These are phyloP conservation scores for Limnanthes douglasii DNA, from an alignment of 345 rosid species.

Conservation along the genomic window DNA sequence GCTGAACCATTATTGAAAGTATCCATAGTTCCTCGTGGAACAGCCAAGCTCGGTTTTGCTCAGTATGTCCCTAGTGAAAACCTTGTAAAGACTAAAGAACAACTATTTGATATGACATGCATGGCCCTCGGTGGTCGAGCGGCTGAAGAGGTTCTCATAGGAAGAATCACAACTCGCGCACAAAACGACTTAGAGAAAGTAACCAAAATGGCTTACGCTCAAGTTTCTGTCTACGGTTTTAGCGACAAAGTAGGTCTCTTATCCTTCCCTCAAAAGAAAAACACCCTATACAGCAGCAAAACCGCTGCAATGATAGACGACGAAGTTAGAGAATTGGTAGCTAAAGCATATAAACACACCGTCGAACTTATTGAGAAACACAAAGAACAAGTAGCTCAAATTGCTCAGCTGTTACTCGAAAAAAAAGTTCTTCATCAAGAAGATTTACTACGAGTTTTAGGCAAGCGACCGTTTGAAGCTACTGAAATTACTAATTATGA, in stretches of 20 bases:
- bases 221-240: slow-evolving; percentile 91
- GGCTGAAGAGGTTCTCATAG: slow-evolving; percentile 80
- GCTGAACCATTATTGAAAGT: slow-evolving; percentile 96
- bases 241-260: slow-evolving; percentile 94
- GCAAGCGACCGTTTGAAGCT: slow-evolving; percentile 69
- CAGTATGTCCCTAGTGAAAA: slow-evolving; percentile 94
- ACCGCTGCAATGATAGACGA: slow-evolving; percentile 70
- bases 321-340: slow-evolving; percentile 88
- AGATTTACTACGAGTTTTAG: slow-evolving; percentile 49
- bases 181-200: slow-evolving; percentile 96
- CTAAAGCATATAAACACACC: slow-evolving; percentile 51
- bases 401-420: slow-evolving; percentile 74
- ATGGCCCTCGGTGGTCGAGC: slow-evolving; percentile 99
- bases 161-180: slow-evolving; percentile 86
- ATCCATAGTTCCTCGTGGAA: slow-evolving; percentile 94
- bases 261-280: slow-evolving; percentile 81
- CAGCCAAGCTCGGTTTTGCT: slow-evolving; percentile 93
- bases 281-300: slow-evolving; percentile 88
- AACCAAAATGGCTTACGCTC: slow-evolving; percentile 90
- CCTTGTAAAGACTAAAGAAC: slow-evolving; percentile 92
- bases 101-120: slow-evolving; percentile 89
- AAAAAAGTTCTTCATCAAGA: slow-evolving; percentile 87
- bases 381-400: slow-evolving; percentile 59
- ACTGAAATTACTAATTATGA: slow-evolving; percentile 63
- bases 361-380: slow-evolving; percentile 54